Evolutionary conservation across 768 basidiomycete genomes (phyloP), one percentile per base, ranked within the genome.

Genomic region (Chalciporus chontae): DNA sequence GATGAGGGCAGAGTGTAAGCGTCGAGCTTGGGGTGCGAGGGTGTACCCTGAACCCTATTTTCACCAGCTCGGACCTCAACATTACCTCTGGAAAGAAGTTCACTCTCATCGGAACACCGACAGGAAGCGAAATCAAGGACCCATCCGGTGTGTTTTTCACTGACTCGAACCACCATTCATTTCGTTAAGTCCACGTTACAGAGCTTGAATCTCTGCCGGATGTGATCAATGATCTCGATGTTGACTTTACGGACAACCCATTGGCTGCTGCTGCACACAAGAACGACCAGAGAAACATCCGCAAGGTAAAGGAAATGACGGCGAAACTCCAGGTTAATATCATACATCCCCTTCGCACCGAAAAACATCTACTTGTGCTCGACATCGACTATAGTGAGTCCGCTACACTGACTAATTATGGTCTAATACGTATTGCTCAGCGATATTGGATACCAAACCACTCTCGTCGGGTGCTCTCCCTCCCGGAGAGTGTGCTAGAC

Each of bases 371-470:
- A 1, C 76, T 94, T 18, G 91, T 95, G 0, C 75, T 95, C 8
- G 92, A 94, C 63, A 82, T 94, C 47, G 92, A 94, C 66, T 92
- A 93, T 58, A 93, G 91, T 89, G 48, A 60, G 79, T 43, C 40
- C 14, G 15, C 57, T 5, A 21, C 27, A 13, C 21, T 9, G 14
- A 19, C 24, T 11, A 37, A 13, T 24, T 3, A 45, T 27, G 19
- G 42, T 5, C 27, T 32, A 27, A 54, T 32, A n/a, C 24, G 40
- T 40, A 41, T 43, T 63, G 27, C 43, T 13, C 57, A 90, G 88
- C 89, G 29, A 90, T 92, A 43, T 68, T 90, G 57, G 90, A 93
- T 65, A 90, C 90, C 14, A 89, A 88, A 60, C 90, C 89, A 4
- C 69, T 93, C 27, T 86, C 87, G n/a, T 81, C 83, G 4, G 89